These are phyloP conservation scores for Garcia nutans DNA, from an alignment of 345 rosid genomes.

Conservation along the genomic window DNA sequence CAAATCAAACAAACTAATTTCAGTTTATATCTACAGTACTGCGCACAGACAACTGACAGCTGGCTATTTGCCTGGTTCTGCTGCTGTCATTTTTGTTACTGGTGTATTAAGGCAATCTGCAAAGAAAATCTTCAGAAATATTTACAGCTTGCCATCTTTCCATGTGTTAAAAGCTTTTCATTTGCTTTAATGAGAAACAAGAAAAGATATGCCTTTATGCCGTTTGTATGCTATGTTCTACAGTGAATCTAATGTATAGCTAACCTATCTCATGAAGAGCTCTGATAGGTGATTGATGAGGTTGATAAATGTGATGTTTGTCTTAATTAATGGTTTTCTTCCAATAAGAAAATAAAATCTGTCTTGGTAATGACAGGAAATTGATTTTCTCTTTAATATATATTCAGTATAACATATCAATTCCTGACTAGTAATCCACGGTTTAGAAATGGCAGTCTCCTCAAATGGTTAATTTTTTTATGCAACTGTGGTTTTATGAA, in stretches of 20 bases:
- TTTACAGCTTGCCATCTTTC: too few relatives aligned
- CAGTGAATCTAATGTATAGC: not conserved
- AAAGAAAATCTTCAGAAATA: not conserved
- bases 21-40: not conserved
- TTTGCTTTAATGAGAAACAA: not conserved
- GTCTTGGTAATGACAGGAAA: not conserved
- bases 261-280: not conserved
- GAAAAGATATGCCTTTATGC: not conserved
- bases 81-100: not conserved
- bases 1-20: not conserved
- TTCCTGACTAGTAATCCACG: not conserved
- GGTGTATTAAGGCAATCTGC: not conserved
- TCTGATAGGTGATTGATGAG: not conserved
- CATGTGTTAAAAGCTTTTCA: not conserved
- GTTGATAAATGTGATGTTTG: not conserved
- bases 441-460: not conserved
- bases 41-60: not conserved
- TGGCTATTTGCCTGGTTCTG: not conserved
- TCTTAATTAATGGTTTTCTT: not conserved
- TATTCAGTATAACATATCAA: not conserved
- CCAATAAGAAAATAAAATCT: not conserved
- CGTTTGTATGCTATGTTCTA: not conserved
- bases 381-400: not conserved
- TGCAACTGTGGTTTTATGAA: not conserved
- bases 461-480: not conserved